Conservation (phyloP, 306 rosid genomes). For the Fragaria nilgerrensis region DNA sequence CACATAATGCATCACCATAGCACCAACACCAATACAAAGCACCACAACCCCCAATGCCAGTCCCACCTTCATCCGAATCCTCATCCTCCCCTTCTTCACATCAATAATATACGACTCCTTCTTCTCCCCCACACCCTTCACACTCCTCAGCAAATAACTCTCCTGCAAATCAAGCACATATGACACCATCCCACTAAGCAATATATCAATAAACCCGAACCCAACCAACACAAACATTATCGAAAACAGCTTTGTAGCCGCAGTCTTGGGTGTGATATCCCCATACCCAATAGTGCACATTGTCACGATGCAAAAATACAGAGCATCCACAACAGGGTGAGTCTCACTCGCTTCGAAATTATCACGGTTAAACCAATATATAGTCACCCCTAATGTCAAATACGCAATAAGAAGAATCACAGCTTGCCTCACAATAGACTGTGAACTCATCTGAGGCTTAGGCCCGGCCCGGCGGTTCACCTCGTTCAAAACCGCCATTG, state of each 20-base stretch:
- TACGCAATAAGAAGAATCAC: slow-evolving; percentile 60
- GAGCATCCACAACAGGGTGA: slow-evolving; percentile 82
- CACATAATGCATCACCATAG: slow-evolving; percentile 72
- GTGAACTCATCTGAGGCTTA: slow-evolving; percentile 54
- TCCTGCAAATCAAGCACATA: slow-evolving; percentile 95
- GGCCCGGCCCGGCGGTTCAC: slow-evolving; percentile 22
- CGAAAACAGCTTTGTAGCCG: slow-evolving; percentile 75
- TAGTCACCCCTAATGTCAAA: slow-evolving; percentile 67
- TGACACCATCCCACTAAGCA: slow-evolving; percentile 87
- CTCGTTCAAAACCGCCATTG: slow-evolving; percentile 72
- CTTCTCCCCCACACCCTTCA: slow-evolving; percentile 51
- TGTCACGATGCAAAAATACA: slow-evolving; percentile 90
- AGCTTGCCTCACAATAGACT: slow-evolving; percentile 61
- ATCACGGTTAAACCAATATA: slow-evolving; percentile 69
- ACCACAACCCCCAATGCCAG: slow-evolving; percentile 90
- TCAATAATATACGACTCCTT: slow-evolving; percentile 74
- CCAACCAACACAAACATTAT: slow-evolving; percentile 84
- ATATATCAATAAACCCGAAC: slow-evolving; percentile 84
- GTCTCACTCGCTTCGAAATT: slow-evolving; percentile 57
- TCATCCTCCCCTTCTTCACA: slow-evolving; percentile 97
- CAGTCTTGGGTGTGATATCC: slow-evolving; percentile 75
- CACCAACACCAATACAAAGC: slow-evolving; percentile 85
- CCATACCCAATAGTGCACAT: slow-evolving; percentile 99
- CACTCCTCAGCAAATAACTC: slow-evolving; percentile 57
- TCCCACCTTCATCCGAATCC: slow-evolving; percentile 95